Percentiles rank a stretch among this genome's conserved stretches.
Conservation (phyloP, 257 asterid species). For the Solanum microdontum region DNA sequence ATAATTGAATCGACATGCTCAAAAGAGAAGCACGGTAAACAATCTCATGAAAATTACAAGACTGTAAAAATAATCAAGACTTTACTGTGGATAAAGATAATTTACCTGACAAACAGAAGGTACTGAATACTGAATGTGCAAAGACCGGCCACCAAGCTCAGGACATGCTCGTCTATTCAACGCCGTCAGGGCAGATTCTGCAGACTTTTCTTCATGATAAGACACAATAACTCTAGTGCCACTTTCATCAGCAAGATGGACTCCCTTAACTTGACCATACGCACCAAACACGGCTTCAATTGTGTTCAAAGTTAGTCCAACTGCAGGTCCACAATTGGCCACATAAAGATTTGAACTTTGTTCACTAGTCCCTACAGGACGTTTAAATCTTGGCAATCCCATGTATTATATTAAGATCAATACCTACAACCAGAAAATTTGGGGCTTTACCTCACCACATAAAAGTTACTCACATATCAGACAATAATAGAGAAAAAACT, state of each 20-base stretch:
- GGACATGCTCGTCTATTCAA: conserved; percentile 55
- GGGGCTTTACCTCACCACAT: background rate
- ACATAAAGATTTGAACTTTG: conserved; percentile 70
- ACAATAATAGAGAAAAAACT: background rate
- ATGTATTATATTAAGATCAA: conserved; percentile 10
- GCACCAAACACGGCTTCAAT: conserved; percentile 50
- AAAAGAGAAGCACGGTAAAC: background rate
- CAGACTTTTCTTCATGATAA: conserved; percentile 29
- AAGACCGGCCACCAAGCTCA: conserved; percentile 52
- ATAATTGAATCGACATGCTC: background rate
- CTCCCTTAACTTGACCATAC: conserved; percentile 64
- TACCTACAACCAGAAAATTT: background rate
- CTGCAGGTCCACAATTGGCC: conserved; percentile 94
- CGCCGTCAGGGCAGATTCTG: conserved; percentile 51
- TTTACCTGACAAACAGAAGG: conserved; percentile 50
- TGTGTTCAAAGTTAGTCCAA: conserved; percentile 55
- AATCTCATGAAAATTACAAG: background rate
- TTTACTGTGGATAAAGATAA: background rate
- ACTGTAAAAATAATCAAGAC: background rate
- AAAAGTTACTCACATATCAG: background rate
- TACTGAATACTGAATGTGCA: conserved; percentile 76
- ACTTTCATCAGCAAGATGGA: conserved; percentile 76
- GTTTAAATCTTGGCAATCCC: conserved; percentile 68
- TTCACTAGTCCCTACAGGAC: conserved; percentile 41
- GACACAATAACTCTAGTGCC: conserved; percentile 94